Evolutionary conservation across 2,329 filamentous ascomycete species (phyloP).

Genomic region (Gnomoniopsis smithogilvyi): DNA sequence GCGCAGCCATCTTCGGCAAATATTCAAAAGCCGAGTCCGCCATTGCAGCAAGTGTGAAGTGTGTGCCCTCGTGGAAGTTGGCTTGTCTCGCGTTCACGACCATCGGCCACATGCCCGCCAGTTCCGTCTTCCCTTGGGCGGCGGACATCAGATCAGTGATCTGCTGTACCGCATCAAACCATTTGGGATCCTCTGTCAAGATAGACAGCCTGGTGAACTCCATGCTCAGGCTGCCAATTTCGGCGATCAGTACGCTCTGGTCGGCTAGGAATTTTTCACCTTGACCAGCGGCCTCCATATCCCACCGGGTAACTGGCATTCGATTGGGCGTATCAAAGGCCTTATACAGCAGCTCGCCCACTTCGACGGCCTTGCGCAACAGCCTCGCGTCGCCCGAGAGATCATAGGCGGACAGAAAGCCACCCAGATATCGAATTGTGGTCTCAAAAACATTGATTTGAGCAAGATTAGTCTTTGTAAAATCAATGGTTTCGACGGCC

Average conservation of each 20-base stretch:
- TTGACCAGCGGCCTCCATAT: slow-evolving; percentile 21
- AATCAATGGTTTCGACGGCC: slow-evolving; percentile 10
- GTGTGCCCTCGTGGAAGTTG: slow-evolving; percentile 14
- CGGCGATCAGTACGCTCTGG: slow-evolving; percentile 24
- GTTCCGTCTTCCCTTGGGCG: slow-evolving; percentile 10
- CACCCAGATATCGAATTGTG: slow-evolving; percentile 24
- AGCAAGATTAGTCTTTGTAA: slow-evolving; percentile 7
- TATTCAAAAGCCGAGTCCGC: slow-evolving; percentile 43
- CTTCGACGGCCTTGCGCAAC: slow-evolving; percentile 35
- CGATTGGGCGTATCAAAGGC: slow-evolving; percentile 30
- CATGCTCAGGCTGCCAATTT: slow-evolving; percentile 30
- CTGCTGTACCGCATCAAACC: slow-evolving; percentile 28
- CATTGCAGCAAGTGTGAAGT: slow-evolving; percentile 36
- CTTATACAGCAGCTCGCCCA: slow-evolving; percentile 35
- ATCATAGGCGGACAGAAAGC: slow-evolving; percentile 16
- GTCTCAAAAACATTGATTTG: slow-evolving; percentile 30
- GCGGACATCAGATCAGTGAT: slow-evolving; percentile 23
- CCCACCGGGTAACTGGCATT: slow-evolving; percentile 29
- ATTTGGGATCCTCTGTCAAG: slow-evolving; percentile 29
- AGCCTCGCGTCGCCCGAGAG: slow-evolving; percentile 30
- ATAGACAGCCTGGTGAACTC: slow-evolving; percentile 31
- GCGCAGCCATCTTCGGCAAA: slow-evolving; percentile 44
- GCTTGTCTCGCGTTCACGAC: slow-evolving; percentile 7
- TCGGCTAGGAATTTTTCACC: slow-evolving; percentile 22
- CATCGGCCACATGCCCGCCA: slow-evolving; percentile 17